Conservation (phyloP, 2,329 filamentous ascomycete species). For the Trichoderma aggressivum region DNA sequence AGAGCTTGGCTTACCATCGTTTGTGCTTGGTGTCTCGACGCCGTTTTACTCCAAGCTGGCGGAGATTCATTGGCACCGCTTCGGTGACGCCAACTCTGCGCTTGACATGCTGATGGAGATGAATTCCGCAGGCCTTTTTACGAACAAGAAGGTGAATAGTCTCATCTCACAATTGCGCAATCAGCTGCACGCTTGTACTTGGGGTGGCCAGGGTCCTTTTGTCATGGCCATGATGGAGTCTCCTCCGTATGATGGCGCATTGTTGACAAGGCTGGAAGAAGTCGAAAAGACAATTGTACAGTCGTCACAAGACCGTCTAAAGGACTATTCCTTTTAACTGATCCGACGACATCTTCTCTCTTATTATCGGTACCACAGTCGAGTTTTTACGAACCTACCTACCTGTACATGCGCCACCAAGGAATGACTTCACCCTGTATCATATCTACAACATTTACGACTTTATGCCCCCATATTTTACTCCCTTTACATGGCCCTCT, state of each 20-base stretch:
- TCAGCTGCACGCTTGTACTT: constrained; percentile 34
- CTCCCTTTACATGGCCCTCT: neutral
- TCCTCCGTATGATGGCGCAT: constrained; percentile 33
- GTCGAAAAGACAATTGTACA: constrained; percentile 22
- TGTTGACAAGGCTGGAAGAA: constrained; percentile 28
- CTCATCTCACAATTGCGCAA: constrained; percentile 32
- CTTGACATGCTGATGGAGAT: constrained; percentile 62
- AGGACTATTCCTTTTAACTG: neutral
- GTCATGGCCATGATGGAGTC: constrained; percentile 39
- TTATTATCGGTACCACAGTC: neutral
- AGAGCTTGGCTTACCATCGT: constrained; percentile 63
- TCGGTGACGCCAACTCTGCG: constrained; percentile 55
- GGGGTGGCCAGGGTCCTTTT: constrained; percentile 38
- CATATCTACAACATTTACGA: neutral
- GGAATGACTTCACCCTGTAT: neutral
- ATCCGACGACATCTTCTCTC: neutral
- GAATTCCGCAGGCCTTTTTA: constrained; percentile 58
- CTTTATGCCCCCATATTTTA: neutral
- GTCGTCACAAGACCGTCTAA: constrained; percentile 18
- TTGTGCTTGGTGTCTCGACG: constrained; percentile 68
- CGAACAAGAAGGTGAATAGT: constrained; percentile 39
- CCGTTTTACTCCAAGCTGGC: constrained; percentile 67
- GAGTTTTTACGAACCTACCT: neutral
- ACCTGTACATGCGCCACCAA: neutral
- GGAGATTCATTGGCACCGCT: constrained; percentile 57